Conservation (phyloP, 2,329 filamentous ascomycete genomes). For the Thielaviopsis euricoi region DNA sequence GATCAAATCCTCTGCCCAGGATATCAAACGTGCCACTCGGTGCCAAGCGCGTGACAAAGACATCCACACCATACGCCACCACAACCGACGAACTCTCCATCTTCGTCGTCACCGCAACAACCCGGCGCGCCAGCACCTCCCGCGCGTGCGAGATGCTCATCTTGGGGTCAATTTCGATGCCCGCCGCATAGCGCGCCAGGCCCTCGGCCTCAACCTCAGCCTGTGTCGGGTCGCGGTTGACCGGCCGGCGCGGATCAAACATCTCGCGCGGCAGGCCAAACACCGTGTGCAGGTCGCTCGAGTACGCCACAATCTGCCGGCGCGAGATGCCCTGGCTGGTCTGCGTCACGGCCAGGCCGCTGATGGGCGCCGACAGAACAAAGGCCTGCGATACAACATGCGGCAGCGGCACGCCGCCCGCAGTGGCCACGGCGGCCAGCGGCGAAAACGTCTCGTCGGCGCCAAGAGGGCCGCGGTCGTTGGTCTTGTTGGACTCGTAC, state of each 20-base stretch:
- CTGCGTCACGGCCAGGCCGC: constrained; percentile 65
- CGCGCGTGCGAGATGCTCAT: constrained; percentile 67
- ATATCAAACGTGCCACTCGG: constrained; percentile 87
- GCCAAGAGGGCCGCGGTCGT: constrained; percentile 69
- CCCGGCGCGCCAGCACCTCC: constrained; percentile 60
- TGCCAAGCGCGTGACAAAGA: constrained; percentile 75
- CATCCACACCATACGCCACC: constrained; percentile 73
- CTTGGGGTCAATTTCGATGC: constrained; percentile 70
- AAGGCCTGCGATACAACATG: constrained; percentile 67
- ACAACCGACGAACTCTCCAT: constrained; percentile 87
- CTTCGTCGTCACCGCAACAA: constrained; percentile 60
- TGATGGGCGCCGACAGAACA: constrained; percentile 63
- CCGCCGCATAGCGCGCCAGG: constrained; percentile 56
- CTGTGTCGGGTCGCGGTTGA: constrained; percentile 66
- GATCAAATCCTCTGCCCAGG: constrained; percentile 85
- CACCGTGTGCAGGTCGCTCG: constrained; percentile 58
- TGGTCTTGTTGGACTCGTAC: constrained; percentile 68
- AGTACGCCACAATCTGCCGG: constrained; percentile 62
- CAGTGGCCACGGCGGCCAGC: constrained; percentile 45
- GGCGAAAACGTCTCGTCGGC: constrained; percentile 59
- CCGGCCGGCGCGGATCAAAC: constrained; percentile 72
- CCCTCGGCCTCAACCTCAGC: constrained; percentile 67
- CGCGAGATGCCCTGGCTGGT: constrained; percentile 85
- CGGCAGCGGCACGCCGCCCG: constrained; percentile 44
- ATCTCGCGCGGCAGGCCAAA: constrained; percentile 62